Base-by-base conservation (phyloP, 768 basidiomycete genomes). In the Termitomyces eurrhizus region DNA sequence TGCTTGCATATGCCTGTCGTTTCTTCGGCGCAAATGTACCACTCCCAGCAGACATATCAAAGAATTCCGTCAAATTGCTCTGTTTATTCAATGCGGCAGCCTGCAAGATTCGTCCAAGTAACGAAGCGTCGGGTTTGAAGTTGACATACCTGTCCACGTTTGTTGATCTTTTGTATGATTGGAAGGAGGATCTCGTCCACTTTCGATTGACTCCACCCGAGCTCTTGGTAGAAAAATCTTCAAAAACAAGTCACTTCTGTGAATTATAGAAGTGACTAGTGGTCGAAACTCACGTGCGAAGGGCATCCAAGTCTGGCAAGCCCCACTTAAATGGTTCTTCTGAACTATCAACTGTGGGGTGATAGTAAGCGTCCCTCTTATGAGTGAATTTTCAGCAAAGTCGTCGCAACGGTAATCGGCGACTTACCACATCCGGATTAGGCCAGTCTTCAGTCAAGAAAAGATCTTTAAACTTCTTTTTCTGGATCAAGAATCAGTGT, bases 241-340 rank as follows among this genome's bases (percentile, higher is more conserved):
- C 26, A 53, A 52, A 46, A 35, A 64, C 16, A 37, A 37, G 35
- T 29, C 11, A 53, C 39, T 12, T 32, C 11, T 14, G 12, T 42
- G 29, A 32, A 18, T 44, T 45, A 11, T 11, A 11, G 8, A 21
- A 18, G 32, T 33, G 18, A 26, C 33, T 51, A 48, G 16, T 75
- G 85, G 58, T 13, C 18, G 16, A 18, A 12, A 39, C 64, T 60
- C 70, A 95, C 93, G 81, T 74, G 63, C 95, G 86, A 57, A 99
- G 82, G 3, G 89, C 95, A 69, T 97, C 93, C 2, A 99, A 83
- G 70, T 98, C 97, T n/a, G 95, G 93, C 63, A 95, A 77, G 4
- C 93, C 95, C 96, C 96, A 99, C 67, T 93, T 92, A 72, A 99
- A 98, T 0, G 91, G 88, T 63, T 98, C 95, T 58, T 94, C 88